phyloP scores from a whole-genome alignment of 1,284 basidiomycete species.

The Moesziomyces sp. region DNA sequence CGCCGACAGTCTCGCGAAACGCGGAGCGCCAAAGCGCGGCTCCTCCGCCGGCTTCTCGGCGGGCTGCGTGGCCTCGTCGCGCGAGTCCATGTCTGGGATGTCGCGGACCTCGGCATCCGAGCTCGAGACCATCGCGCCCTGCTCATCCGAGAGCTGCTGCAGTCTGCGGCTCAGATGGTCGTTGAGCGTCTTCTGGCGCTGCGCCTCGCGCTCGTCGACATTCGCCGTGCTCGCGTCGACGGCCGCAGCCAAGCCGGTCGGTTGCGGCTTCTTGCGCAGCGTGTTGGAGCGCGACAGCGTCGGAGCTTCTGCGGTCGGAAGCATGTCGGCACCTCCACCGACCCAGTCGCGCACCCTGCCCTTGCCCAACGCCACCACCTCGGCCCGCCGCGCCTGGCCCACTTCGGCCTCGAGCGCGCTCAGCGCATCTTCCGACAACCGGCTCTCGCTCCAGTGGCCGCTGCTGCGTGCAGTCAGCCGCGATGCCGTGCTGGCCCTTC shows the following conservation, averaged over 20 bases:
- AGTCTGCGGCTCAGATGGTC: conserved; percentile 18
- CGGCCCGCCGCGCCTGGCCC: conserved; percentile 39
- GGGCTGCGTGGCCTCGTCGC: neutral
- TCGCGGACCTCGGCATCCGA: conserved; percentile 10
- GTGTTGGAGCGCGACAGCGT: conserved; percentile 42
- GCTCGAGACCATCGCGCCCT: conserved; percentile 1
- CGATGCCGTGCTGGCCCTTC: conserved; percentile 31
- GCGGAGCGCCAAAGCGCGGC: neutral
- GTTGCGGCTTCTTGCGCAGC: conserved; percentile 20
- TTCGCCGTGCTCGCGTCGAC: too few species aligned
- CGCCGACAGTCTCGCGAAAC: conserved; percentile 30
- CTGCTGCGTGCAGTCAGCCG: conserved; percentile 38
- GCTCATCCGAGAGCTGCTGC: conserved; percentile 22
- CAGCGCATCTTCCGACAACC: conserved; percentile 37
- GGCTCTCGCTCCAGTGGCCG: conserved; percentile 40
- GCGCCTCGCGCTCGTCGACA: conserved; percentile 12
- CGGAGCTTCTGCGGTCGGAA: conserved; percentile 27
- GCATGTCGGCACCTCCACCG: conserved; percentile 8
- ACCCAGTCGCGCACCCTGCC: conserved; percentile 52
- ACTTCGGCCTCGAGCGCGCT: conserved; percentile 51
- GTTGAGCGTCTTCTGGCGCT: conserved; percentile 25
- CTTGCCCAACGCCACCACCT: conserved; percentile 46
- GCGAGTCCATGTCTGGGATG: conserved; percentile 14
- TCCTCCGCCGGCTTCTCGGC: neutral
- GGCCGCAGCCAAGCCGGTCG: neutral